Base-by-base conservation (phyloP, 352 stramenopile genomes). In the Globisporangium cederbergense region DNA sequence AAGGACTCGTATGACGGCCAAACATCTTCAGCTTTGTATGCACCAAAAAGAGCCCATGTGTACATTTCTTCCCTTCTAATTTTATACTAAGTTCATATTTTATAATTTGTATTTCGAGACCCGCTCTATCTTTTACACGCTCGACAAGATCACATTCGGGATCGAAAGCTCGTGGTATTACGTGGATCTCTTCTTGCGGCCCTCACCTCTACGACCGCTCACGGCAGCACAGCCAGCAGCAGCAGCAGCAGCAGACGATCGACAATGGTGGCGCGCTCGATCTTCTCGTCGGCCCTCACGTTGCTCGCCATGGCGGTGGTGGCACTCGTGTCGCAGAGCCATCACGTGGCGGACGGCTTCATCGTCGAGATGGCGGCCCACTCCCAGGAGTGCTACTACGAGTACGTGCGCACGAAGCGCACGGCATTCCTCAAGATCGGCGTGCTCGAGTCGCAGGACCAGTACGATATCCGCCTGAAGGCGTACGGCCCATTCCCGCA, bases 331-430 rank as follows among this genome's bases (percentile, higher is more conserved):
- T 55, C 75, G 7, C 52, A 59, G 2, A 62, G 20, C n/a, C 25
- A 28, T 28, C 34, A 20, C 40, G 30, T 46, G 13, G 60, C 47
- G 40, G 60, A 66, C 42, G 78, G 72, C 0, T 78, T 95, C 57
- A 88, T 93, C 22, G 65, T 91, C 10, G 71, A 81, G 55, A 66
- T 93, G 40, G 70, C 78, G 18, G 78, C 67, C 6, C 58, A 67
- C 36, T 73, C 75, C 54, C 74, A 89, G 65, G 79, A 92, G 70
- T 95, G 86, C 57, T 95, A 89, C 71, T 88, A 85, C 53, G 86
- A 95, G 71, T 92, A 95, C 60, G 84, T 95, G 61, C 83, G 83
- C 63, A 90, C 80, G 56, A 93, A 93, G 72, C 81, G 86, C 66
- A 95, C 83, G 59, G 86, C 86, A n/a, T 95, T 79, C 70, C 78